Conservation (phyloP, 129 eudicot genomes). For the Cynara cardunculus region DNA sequence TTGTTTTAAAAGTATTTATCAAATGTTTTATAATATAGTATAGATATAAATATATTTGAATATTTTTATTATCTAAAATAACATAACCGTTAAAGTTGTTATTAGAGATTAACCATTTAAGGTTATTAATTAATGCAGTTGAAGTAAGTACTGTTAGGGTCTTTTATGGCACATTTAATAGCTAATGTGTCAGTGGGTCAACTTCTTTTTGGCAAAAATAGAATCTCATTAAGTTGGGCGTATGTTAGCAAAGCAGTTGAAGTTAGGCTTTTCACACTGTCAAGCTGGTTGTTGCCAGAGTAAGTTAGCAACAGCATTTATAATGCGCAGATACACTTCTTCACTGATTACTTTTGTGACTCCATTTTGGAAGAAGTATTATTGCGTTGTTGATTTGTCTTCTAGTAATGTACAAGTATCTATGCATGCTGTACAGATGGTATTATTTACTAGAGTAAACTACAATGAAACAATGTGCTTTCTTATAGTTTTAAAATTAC, state of each 20-base stretch:
- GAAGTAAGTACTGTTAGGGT: not conserved
- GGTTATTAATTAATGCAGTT: not conserved
- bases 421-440: not conserved
- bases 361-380: not conserved
- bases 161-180: slow-evolving; percentile 10
- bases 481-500: too few species aligned
- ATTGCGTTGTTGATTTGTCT: slow-evolving; percentile 15
- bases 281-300: slow-evolving; percentile 19
- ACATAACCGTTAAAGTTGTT: too few species aligned
- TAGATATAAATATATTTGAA: too few species aligned
- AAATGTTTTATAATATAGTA: too few species aligned
- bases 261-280: slow-evolving; percentile 19
- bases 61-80: too few species aligned
- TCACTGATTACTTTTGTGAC: not conserved
- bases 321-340: slow-evolving; percentile 9
- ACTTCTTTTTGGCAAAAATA: slow-evolving; percentile 8
- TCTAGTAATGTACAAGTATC: slow-evolving; percentile 1
- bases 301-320: slow-evolving; percentile 19
- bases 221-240: not conserved
- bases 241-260: slow-evolving; percentile 25
- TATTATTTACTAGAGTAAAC: not conserved
- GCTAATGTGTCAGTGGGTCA: not conserved
- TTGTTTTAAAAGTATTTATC: too few species aligned
- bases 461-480: too few species aligned
- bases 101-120: not conserved